Conservation (phyloP, 192 early-diverging fungal species). For the Coemansia sp. region DNA sequence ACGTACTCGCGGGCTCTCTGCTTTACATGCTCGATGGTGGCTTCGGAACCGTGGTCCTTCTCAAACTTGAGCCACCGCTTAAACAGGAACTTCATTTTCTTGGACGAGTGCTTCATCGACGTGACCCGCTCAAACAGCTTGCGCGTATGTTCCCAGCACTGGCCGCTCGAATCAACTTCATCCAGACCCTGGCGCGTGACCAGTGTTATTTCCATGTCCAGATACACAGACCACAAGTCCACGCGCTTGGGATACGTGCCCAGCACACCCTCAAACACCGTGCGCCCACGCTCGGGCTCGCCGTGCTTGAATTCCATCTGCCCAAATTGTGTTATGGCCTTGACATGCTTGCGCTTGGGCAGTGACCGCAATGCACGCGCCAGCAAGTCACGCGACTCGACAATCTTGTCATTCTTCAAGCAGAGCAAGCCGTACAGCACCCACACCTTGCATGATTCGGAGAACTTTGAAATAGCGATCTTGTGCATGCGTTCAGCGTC, state of each 20-base stretch:
- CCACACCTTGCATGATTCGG: constrained; percentile 90
- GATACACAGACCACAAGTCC: constrained; percentile 95
- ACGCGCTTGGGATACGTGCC: constrained; percentile 87
- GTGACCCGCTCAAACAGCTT: constrained; percentile 87
- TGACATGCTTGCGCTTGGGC: constrained; percentile 93
- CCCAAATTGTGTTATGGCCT: constrained; percentile 92
- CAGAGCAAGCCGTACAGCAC: constrained; percentile 78
- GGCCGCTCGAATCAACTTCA: constrained; percentile 13
- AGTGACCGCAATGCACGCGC: constrained; percentile 76
- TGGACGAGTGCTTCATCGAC: constrained; percentile 86
- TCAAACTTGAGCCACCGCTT: constrained; percentile 98
- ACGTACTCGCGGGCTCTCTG: constrained; percentile 83
- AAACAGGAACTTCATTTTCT: constrained; percentile 99
- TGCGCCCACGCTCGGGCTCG: constrained; percentile 94
- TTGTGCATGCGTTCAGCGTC: constrained; percentile 69
- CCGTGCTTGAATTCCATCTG: constrained; percentile 98
- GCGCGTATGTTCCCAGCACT: constrained; percentile 47
- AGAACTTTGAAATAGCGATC: constrained; percentile 81
- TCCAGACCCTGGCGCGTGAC: constrained; percentile 28
- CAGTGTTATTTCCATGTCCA: constrained; percentile 91
- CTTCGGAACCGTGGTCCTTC: constrained; percentile 77
- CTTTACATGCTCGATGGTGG: constrained; percentile 85
- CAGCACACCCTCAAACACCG: constrained; percentile 95
- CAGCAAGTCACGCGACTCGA: constrained; percentile 75
- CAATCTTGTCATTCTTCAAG: constrained; percentile 65